Base-by-base conservation (phyloP, 768 basidiomycete genomes). In the Mycena albidolilacea region DNA sequence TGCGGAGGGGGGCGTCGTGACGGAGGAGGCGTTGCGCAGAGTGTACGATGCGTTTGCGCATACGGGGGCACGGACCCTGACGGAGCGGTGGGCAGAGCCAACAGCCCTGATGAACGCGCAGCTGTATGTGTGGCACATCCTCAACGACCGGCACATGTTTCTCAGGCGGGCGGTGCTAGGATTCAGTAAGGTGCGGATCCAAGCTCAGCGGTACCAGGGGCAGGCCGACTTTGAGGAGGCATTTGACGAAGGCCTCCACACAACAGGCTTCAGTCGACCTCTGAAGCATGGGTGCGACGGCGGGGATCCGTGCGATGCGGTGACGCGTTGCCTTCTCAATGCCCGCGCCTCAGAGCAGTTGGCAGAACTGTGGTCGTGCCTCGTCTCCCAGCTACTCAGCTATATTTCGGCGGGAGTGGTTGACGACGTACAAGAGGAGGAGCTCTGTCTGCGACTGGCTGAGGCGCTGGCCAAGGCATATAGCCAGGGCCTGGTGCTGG, bases 11-110 rank as follows among this genome's bases (percentile, higher is more conserved):
- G 68, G 61, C 39, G 52, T 62, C n/a, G 12, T 69, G 21, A 57
- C 38, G 37, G 69, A 70, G 11, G 62, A 7, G 35, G 69, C 63
- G 62, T 62, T 70, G 15, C 43, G 69, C n/a, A 41, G 44, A 17
- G 69, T 70, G 57, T 70, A 70, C 69, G 69, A 70, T 39, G 69
- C 69, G 23, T 70, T 38, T 37, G 69, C 69, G 30, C 62, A 64
- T 54, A 46, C 52, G 3, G 69, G 69, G 9, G 69, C 69, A 30
- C 39, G 54, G 30, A 30, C 44, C 17, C 21, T 70, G 10, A 46
- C 46, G 21, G 55, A 43, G 35, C 62, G 69, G 19, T 70, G 69
- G 69, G 62, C 62, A 17, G 69, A 70, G 23, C 69, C 55, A 8
- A 64, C 55, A 55, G 69, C 69, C 44, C 3, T 30, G 19, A 59